Evolutionary conservation across 768 basidiomycete species (phyloP), one percentile per base, ranked within the genome.

Genomic region (Leucogyrophana mollusca): DNA sequence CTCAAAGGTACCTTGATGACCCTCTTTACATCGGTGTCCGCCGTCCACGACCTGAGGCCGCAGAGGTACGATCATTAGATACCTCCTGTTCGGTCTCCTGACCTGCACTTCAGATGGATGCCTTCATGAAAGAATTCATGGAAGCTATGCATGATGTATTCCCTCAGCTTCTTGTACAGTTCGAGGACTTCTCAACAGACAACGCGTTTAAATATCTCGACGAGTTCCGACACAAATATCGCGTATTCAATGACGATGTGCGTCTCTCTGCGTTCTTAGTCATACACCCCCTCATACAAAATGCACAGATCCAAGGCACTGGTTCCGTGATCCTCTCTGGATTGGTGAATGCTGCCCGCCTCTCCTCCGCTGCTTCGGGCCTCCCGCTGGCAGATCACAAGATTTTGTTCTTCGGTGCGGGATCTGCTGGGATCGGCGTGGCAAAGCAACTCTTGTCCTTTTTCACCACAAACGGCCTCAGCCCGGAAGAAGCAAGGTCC

Each of bases 121-220:
- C 66, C 30, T 88, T 89, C 67, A 83, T 90, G 79, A 78, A 83
- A 44, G 80, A 83, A 53, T 87, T 90, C 64, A 88, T 90, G 83
- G 61, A 68, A 13, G 80, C 83, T 8, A 80, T 85, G 73, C 63
- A 67, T 34, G 74, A 78, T 22, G 76, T 79, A 13, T 87, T 85
- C 64, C 87, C 87, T 6, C 67, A 78, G 4, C 66, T 84, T 40
- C 68, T 87, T 52, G 76, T 89, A n/a, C 86, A 88, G 48, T 87
- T 84, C 50, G 83, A 84, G 52, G 81, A 90, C 59, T 90, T 87
- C 60, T 83, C 85, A 41, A 87, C 85, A 2, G 82, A 89, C 58
- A 85, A 85, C 42, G 88, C 87, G 2, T 90, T 89, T 72, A 70
- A 77, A 38, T 86, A 86, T 63, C 76, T 90, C 25, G 79, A 80